These are phyloP conservation scores for Myxozyma geophila DNA, from an alignment of 805 yeast species.

Conservation along the genomic window DNA sequence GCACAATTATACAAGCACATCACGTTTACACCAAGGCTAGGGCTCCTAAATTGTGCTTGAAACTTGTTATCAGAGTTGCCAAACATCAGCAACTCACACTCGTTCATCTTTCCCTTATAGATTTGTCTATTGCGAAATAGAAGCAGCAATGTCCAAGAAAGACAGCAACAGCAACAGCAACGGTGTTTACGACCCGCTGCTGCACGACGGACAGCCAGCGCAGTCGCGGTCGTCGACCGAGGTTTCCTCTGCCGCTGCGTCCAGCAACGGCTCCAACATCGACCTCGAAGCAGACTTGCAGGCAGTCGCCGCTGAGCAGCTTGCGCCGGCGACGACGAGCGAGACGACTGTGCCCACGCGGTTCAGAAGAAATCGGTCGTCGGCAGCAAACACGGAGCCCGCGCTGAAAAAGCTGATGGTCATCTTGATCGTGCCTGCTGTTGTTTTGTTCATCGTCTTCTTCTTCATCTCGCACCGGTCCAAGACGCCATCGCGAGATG, in stretches of 20 bases:
- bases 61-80: not conserved
- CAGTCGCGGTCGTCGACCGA: conserved; percentile 20
- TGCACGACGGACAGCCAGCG: conserved; percentile 33
- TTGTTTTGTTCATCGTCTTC: conserved; percentile 36
- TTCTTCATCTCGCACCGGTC: conserved; percentile 34
- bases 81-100: not conserved
- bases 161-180: not conserved
- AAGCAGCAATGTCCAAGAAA: conserved; percentile 3
- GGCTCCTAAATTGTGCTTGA: not conserved
- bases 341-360: conserved; percentile 23
- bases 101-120: not conserved
- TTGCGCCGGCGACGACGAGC: conserved; percentile 24
- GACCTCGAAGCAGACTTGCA: conserved; percentile 31
- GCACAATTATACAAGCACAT: too few species aligned
- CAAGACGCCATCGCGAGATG: conserved; percentile 35
- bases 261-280: conserved; percentile 15
- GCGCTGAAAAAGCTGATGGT: conserved; percentile 34
- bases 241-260: not conserved
- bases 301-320: conserved; percentile 32
- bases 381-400: conserved; percentile 30
- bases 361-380: conserved; percentile 24
- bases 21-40: not conserved
- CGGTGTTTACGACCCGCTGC: conserved; percentile 33
- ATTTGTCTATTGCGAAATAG: not conserved
- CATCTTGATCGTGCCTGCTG: conserved; percentile 38